phyloP scores from a whole-genome alignment of 495 filamentous ascomycete species.

The Pseudoneurospora amorphoporcata region DNA sequence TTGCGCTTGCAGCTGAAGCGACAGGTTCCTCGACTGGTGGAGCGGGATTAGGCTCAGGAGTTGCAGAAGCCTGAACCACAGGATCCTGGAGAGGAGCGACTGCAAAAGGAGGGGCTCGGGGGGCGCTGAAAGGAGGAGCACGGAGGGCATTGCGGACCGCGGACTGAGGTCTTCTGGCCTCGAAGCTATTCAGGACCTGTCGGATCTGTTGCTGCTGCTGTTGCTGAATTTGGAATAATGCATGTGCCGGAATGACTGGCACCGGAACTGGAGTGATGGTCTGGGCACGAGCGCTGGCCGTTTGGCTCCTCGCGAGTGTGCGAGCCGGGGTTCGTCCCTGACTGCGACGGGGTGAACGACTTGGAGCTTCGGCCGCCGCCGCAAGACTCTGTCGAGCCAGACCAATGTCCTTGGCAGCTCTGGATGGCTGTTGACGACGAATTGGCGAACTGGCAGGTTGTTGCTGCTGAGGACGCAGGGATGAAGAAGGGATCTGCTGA shows the following conservation, averaged over 20 bases:
- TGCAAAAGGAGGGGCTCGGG: neutral
- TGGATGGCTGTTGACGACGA: neutral
- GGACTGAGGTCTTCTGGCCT: neutral
- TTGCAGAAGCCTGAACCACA: neutral
- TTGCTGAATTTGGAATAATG: neutral
- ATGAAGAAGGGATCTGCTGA: neutral
- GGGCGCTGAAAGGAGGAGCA: neutral
- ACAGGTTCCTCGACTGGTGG: neutral
- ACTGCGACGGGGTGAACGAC: neutral
- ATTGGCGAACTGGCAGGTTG: neutral
- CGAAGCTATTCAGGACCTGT: neutral
- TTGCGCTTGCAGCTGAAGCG: neutral
- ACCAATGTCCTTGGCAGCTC: neutral
- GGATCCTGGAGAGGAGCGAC: neutral
- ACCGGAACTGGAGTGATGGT: neutral
- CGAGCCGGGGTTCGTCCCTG: neutral
- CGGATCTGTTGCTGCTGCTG: neutral
- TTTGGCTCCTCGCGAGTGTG: neutral
- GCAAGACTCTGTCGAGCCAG: neutral
- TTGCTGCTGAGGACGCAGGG: neutral
- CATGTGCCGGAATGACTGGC: neutral
- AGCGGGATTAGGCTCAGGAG: neutral
- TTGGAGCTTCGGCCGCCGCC: neutral
- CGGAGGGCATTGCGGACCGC: neutral
- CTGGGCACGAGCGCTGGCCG: neutral